phyloP scores from a whole-genome alignment of 345 rosid genomes.

The Lepidium africanum region DNA sequence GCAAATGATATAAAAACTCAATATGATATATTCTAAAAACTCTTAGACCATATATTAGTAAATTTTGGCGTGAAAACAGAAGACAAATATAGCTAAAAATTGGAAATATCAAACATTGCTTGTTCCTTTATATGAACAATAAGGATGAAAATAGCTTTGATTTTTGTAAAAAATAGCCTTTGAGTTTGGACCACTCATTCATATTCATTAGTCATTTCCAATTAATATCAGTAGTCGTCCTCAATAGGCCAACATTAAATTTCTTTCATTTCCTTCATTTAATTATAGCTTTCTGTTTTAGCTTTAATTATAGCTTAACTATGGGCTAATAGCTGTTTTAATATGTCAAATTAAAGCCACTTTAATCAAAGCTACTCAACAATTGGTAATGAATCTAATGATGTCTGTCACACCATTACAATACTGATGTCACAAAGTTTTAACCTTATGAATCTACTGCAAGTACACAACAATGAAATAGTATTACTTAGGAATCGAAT shows the following conservation, averaged over 20 bases:
- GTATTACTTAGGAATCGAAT: no score
- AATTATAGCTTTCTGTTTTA: neutral
- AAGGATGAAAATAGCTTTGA: constrained; percentile 2
- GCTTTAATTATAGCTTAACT: neutral
- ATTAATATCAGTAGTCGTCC: constrained; percentile 21
- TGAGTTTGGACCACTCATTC: constrained; percentile 30
- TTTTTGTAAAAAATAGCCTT: neutral
- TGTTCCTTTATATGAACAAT: constrained; percentile 10
- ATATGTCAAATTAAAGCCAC: constrained; percentile 7
- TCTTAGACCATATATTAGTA: neutral
- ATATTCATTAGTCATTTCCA: constrained; percentile 23
- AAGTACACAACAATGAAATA: no score
- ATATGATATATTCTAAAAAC: neutral
- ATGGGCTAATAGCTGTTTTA: constrained; percentile 12
- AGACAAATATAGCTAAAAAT: constrained; percentile 11
- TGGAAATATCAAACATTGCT: constrained; percentile 2
- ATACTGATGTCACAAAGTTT: no score
- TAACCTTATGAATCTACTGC: no score
- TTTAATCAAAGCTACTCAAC: neutral
- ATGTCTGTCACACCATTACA: neutral
- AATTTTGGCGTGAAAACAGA: constrained; percentile 12
- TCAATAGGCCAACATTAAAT: constrained; percentile 15
- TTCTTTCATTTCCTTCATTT: constrained; percentile 7
- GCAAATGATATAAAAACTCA: constrained; percentile 20
- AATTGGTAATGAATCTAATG: neutral